A percentile compares a stretch with the other conserved stretches of the same genome.
Conservation (phyloP, 1,284 basidiomycete species). For the Porodaedalea pini region DNA sequence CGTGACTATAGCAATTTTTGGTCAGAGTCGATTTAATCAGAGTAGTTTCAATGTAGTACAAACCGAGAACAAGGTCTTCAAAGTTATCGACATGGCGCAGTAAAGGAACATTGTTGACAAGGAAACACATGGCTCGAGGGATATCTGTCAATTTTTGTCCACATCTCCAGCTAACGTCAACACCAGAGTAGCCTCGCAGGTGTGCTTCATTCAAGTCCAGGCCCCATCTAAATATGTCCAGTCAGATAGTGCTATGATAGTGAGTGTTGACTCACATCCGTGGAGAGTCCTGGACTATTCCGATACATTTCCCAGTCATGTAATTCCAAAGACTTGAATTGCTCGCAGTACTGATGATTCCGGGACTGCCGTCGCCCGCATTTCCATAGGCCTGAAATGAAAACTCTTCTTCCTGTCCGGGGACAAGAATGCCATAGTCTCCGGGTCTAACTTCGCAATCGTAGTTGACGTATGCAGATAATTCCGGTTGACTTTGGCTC, state of each 20-base stretch:
- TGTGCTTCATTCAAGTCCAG: not conserved
- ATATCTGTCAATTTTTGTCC: not conserved
- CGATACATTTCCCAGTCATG: not conserved
- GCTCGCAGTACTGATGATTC: not conserved
- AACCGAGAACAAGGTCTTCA: not conserved
- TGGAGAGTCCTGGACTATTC: not conserved
- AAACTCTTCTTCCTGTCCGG: not conserved
- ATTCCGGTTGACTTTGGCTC: not conserved
- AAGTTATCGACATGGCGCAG: not conserved
- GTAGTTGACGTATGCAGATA: not conserved
- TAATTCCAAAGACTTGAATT: not conserved
- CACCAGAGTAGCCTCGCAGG: not conserved
- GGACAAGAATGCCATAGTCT: not conserved
- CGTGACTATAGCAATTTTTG: not conserved
- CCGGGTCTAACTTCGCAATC: not conserved
- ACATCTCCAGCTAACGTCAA: not conserved
- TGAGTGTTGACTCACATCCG: not conserved
- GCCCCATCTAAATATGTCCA: not conserved
- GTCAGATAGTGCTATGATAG: not conserved
- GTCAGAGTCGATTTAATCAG: not conserved
- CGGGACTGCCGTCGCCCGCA: not conserved
- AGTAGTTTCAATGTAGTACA: not conserved
- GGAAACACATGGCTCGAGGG: not conserved
- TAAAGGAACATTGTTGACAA: not conserved
- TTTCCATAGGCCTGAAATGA: not conserved